phyloP scores from a whole-genome alignment of 2,329 filamentous ascomycete species.

The Hirsutella thompsonii region DNA sequence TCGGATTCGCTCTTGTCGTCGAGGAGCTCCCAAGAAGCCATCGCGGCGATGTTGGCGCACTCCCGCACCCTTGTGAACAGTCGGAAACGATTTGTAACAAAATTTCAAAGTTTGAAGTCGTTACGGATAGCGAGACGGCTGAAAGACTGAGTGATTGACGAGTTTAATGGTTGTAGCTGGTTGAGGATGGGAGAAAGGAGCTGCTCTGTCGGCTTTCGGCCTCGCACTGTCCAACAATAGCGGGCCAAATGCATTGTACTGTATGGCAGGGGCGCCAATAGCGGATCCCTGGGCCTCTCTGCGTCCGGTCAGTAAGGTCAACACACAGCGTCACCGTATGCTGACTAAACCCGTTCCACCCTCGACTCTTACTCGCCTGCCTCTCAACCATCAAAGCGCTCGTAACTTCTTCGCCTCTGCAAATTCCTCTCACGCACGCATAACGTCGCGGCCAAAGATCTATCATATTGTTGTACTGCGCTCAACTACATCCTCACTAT shows the following conservation, averaged over 20 bases:
- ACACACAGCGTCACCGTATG: background rate
- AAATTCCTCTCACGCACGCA: background rate
- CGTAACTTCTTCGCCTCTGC: background rate
- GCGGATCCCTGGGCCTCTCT: too few species aligned
- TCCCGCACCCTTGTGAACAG: too few species aligned
- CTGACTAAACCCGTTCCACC: background rate
- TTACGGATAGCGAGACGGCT: too few species aligned
- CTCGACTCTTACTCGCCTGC: background rate
- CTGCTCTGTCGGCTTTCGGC: too few species aligned
- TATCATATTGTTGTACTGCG: too few species aligned
- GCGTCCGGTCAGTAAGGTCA: background rate
- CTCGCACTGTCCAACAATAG: too few species aligned
- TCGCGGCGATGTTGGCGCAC: slow-evolving; percentile 8
- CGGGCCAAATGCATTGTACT: too few species aligned
- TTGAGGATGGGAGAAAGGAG: too few species aligned
- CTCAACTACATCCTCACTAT: background rate
- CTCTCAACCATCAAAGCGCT: background rate
- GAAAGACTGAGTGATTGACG: too few species aligned
- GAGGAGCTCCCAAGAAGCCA: slow-evolving; percentile 50
- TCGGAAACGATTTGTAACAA: background rate
- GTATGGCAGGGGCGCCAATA: too few species aligned
- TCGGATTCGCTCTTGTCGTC: slow-evolving; percentile 69
- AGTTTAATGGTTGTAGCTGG: too few species aligned
- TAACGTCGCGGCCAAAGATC: background rate
- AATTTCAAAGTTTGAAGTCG: background rate